Percentiles rank a stretch among this genome's conserved stretches.
Evolutionary conservation across 202 grass and related monocot genomes (phyloP).

Genomic region (Schoenoplectus triqueter): DNA sequence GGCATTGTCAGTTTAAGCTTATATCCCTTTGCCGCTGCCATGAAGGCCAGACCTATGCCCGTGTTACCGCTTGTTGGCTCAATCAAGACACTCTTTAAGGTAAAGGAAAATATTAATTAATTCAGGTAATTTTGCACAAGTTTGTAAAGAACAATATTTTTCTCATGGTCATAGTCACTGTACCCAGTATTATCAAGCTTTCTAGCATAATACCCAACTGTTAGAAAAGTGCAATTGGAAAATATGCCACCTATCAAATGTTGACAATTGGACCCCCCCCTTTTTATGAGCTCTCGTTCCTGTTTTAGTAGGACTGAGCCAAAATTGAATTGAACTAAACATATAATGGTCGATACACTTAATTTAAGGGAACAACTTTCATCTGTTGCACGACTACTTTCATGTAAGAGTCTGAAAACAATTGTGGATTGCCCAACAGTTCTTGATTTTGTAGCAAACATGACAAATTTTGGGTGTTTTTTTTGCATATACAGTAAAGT

Average conservation of each 20-base stretch:
- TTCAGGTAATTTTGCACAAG: not conserved
- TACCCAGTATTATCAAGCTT: not conserved
- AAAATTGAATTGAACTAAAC: not conserved
- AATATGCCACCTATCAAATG: not conserved
- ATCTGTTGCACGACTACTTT: not conserved
- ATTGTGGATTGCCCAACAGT: not conserved
- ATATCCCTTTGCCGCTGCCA: constrained; percentile 69
- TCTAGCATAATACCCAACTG: not conserved
- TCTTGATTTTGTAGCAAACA: not conserved
- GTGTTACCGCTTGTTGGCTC: constrained; percentile 79
- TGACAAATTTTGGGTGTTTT: constrained; percentile 19
- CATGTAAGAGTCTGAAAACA: constrained; percentile 7
- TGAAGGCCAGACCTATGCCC: constrained; percentile 71
- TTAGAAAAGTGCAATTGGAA: not conserved
- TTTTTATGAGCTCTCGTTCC: not conserved
- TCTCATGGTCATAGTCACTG: not conserved
- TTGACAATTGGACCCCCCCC: constrained; percentile 2
- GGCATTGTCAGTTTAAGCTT: constrained; percentile 72
- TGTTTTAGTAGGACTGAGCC: not conserved
- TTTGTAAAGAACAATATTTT: not conserved
- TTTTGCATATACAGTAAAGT: constrained; percentile 11
- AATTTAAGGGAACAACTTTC: not conserved
- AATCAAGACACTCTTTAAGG: constrained; percentile 66
- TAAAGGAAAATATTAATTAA: constrained; percentile 1
- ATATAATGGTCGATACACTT: not conserved